These are phyloP conservation scores for Solanum lycopersicoides DNA, from an alignment of 257 asterid genomes.

Conservation along the genomic window DNA sequence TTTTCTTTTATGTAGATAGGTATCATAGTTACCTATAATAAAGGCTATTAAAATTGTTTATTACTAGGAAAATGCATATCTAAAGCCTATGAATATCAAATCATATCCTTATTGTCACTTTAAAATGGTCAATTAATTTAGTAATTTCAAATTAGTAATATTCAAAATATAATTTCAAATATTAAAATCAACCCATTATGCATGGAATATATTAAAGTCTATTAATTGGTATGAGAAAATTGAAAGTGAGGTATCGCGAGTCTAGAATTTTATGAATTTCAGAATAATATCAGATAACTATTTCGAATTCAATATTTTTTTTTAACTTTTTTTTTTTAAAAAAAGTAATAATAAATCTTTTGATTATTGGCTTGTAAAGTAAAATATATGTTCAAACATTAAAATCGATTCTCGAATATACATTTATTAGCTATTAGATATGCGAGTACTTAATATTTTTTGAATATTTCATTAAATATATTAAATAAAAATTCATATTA, in stretches of 20 bases:
- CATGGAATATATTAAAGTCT: not conserved
- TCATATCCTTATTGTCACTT: not conserved
- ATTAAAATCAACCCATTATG: not conserved
- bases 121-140: not conserved
- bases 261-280: not conserved
- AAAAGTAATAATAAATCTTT: too few species aligned
- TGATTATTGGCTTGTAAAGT: too few species aligned
- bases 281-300: too few species aligned
- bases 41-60: not conserved
- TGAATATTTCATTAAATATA: not conserved
- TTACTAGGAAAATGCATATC: not conserved
- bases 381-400: too few species aligned
- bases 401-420: too few species aligned
- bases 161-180: not conserved
- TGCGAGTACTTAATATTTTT: too few species aligned
- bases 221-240: not conserved
- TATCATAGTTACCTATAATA: not conserved
- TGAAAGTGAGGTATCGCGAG: not conserved
- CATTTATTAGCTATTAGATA: too few species aligned
- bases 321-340: not conserved
- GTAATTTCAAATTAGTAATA: too few species aligned
- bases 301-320: not conserved
- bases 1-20: not conserved
- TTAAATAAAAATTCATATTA: not conserved
- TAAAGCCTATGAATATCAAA: not conserved